Evolutionary conservation across 2,329 filamentous ascomycete genomes (phyloP).

Genomic region (Lachnellula willkommii): DNA sequence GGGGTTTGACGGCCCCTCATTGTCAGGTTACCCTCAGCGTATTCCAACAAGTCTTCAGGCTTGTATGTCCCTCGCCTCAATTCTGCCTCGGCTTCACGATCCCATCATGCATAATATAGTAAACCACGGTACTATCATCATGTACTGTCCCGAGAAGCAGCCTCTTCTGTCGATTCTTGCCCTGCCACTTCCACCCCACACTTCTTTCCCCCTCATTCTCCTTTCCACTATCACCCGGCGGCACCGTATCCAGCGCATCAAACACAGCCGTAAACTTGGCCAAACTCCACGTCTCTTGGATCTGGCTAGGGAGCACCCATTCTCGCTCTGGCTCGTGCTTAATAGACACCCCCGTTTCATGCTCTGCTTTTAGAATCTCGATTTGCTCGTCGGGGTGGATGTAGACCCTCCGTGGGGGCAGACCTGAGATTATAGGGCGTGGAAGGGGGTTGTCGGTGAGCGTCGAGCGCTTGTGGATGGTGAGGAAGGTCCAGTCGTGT

Average conservation of each 20-base stretch:
- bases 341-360: slow-evolving; percentile 41
- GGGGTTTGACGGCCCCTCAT: too few species aligned
- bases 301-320: slow-evolving; percentile 71
- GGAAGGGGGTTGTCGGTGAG: slow-evolving; percentile 39
- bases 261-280: slow-evolving; percentile 63
- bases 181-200: slow-evolving; percentile 40
- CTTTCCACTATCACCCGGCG: slow-evolving; percentile 32
- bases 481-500: slow-evolving; percentile 66
- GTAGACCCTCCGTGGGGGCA: slow-evolving; percentile 69
- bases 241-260: slow-evolving; percentile 50
- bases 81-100: slow-evolving; percentile 83
- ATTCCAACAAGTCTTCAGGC: too few species aligned
- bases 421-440: slow-evolving; percentile 63
- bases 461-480: slow-evolving; percentile 45
- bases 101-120: slow-evolving; percentile 82
- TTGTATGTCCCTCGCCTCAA: slow-evolving; percentile 36
- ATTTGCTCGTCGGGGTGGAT: slow-evolving; percentile 80
- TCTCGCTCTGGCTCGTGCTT: slow-evolving; percentile 55
- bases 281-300: slow-evolving; percentile 68
- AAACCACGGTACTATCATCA: slow-evolving; percentile 76
- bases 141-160: slow-evolving; percentile 70
- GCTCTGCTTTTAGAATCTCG: slow-evolving; percentile 59
- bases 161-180: slow-evolving; percentile 54
- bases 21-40: too few species aligned
- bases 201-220: slow-evolving; percentile 16